Evolutionary conservation across 2,329 filamentous ascomycete species (phyloP), one percentile per base, ranked within the genome.

Genomic region (Cytospora piceicola): DNA sequence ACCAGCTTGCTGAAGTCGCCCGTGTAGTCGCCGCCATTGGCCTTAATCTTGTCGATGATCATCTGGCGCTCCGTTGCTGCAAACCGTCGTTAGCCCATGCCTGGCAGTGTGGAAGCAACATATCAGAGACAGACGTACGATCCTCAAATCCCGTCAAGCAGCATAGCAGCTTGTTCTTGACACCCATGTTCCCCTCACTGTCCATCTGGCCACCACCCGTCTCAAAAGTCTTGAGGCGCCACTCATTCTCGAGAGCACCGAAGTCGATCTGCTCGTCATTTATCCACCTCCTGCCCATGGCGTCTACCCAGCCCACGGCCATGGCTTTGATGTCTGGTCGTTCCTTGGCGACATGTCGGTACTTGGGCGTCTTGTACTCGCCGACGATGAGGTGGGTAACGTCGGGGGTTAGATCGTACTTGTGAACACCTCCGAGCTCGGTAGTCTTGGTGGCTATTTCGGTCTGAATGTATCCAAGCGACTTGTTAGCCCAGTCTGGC

Each of bases 381-480:
- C 94, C 95, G 68, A 97, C 92, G 69, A 99, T 86, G 56, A 99
- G 88, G 80, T 99, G 95, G 6, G 95, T 98, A 57, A 96, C 93
- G 76, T 97, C 93, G 64, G 91, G 92, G n/a, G 94, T 98, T 54
- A 99, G 87, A 76, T 99, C 94, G 77, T 93, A 90, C 72, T 91
- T 93, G 82, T 96, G 91, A 67, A 85, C 78, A 59, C 94, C 95
- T 70, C 95, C 95, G 82, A 99, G 93, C 74, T 97, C 88, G 69
- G 82, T 78, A 22, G 91, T 91, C 67, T 88, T 86, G 58, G 82
- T 78, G 20, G 85, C 86, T 58, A 93, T 82, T 62, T 87, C 81
- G 53, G 79, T 78, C 83, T 85, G 66, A 4, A 20, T 34, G 12
- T 14, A 51, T 39, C 30, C 27, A 46, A 30, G 42, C 4, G 46